Evolutionary conservation across 331 rosid species (phyloP).

Genomic region (Dryas integrifolia): DNA sequence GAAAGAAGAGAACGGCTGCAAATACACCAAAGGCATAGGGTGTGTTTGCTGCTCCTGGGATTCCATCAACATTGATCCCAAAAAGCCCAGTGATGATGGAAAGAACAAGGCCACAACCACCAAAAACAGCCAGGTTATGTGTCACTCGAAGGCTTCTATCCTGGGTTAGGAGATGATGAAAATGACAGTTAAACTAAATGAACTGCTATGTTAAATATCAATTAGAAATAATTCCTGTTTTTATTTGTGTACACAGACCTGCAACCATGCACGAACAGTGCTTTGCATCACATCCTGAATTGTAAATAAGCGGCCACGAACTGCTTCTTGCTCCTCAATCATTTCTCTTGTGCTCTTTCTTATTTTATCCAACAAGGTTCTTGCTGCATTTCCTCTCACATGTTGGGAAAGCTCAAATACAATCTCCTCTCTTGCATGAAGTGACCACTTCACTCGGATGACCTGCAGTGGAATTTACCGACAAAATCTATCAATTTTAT

Average conservation of each 20-base stretch:
- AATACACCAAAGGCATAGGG: conserved; percentile 79
- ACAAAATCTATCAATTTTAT: not conserved
- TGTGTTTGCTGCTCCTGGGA: conserved; percentile 60
- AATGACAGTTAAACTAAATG: not conserved
- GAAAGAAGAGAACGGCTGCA: conserved; percentile 38
- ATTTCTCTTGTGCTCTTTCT: conserved; percentile 70
- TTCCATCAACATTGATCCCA: conserved; percentile 94
- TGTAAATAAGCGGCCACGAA: conserved; percentile 82
- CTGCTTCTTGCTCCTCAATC: conserved; percentile 98
- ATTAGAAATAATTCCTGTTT: not conserved
- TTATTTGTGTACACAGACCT: conserved; percentile 42
- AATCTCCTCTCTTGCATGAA: conserved; percentile 94
- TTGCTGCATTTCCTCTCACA: conserved; percentile 64
- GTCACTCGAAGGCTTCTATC: conserved; percentile 81
- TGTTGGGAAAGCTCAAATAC: conserved; percentile 77
- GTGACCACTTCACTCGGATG: conserved; percentile 95
- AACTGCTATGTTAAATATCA: not conserved
- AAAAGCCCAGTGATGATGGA: conserved; percentile 85
- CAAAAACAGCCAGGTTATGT: conserved; percentile 78
- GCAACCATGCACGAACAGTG: conserved; percentile 93
- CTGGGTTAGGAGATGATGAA: conserved; percentile 34
- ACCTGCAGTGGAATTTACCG: conserved; percentile 43
- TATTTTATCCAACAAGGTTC: conserved; percentile 48
- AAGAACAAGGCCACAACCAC: conserved; percentile 84
- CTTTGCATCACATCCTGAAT: conserved; percentile 97